These are phyloP conservation scores for Ascochyta clinopodiicola DNA, from an alignment of 2,329 filamentous ascomycete species.

Conservation along the genomic window DNA sequence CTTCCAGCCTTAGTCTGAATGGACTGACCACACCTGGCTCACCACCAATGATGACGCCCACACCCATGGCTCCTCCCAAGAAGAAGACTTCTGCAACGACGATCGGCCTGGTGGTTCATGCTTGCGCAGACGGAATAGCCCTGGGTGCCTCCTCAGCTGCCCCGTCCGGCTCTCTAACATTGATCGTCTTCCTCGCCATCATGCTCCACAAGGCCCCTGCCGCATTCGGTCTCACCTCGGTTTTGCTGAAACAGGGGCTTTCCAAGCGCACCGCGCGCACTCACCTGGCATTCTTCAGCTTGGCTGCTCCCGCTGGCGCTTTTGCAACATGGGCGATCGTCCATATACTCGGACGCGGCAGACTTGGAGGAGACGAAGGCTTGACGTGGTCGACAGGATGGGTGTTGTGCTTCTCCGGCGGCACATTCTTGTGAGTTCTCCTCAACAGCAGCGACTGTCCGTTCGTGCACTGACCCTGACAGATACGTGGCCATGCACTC, in stretches of 20 bases:
- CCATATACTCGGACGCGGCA: slow-evolving; percentile 71
- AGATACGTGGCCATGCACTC: slow-evolving; percentile 99
- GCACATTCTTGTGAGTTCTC: slow-evolving; percentile 86
- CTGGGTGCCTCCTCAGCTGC: slow-evolving; percentile 79
- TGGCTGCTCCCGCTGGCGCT: slow-evolving; percentile 87
- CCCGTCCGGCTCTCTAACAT: slow-evolving; percentile 71
- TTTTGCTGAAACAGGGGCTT: slow-evolving; percentile 87
- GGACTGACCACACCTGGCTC: slow-evolving; percentile 35
- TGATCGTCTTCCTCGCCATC: slow-evolving; percentile 94
- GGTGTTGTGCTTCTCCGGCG: slow-evolving; percentile 90
- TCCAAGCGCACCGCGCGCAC: slow-evolving; percentile 83
- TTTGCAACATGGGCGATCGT: slow-evolving; percentile 83
- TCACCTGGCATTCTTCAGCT: slow-evolving; percentile 88
- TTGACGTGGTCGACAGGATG: slow-evolving; percentile 91
- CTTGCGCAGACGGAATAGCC: slow-evolving; percentile 92
- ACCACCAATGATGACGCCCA: slow-evolving; percentile 28
- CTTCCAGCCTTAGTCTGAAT: slow-evolving; percentile 46
- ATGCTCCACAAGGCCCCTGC: slow-evolving; percentile 98
- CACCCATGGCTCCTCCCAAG: slow-evolving; percentile 48
- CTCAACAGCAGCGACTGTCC: neutral
- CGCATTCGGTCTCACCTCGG: slow-evolving; percentile 90
- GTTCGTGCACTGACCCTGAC: slow-evolving; percentile 23
- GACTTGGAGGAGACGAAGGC: slow-evolving; percentile 63
- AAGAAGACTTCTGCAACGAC: slow-evolving; percentile 63
- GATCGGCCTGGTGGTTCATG: slow-evolving; percentile 93